Evolutionary conservation across 2,329 filamentous ascomycete species (phyloP), one percentile per base, ranked within the genome.

Genomic region (Amylocarpus encephaloides): DNA sequence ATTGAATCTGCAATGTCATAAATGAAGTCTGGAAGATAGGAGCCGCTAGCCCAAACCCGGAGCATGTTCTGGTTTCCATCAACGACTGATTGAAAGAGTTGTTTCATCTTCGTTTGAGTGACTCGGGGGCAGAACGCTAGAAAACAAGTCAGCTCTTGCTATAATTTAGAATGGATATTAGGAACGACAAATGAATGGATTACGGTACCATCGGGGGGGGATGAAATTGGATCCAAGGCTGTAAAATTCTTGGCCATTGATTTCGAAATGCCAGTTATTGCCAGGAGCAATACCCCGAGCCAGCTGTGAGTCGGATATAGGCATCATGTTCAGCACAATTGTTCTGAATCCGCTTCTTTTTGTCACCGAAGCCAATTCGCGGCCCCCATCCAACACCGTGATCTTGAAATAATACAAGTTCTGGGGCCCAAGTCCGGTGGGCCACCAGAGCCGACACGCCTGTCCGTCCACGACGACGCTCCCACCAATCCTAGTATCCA

Each of bases 151-250:
- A 26, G 22, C 22, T 26, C 7, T 26, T 26, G 22, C 22, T 26
- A 26, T 26, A 7, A 26, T 4, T 26, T 26, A 7, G 7, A 26
- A 26, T 26, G 22, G 4, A 26, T 26, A 26, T 26, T 26, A 7
- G 22, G 4, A 26, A 26, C 4, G 4, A 26, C 22, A 26, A 26
- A 26, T 7, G 22, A 26, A 26, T 26, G 7, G 22, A 7, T 4
- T 26, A 26, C 22, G 22, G 22, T 40, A 19, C 9, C 12, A 6
- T 32, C 79, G 0, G 78, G 78, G 0, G 0, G 80, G 79, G 44
- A 83, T 80, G 55, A 83, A 76, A 55, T 83, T 83, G 15, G 76
- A 80, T 3, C 79, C 80, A 59, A 83, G 83, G 2, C 78, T 79
- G 57, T 82, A 85, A 56, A 85, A 80, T 11, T 79, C 74, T 43